Percentiles rank a stretch among this genome's conserved stretches.
Evolutionary conservation across 192 early-diverging fungal species (phyloP).

Genomic region (Lobosporangium transversale): DNA sequence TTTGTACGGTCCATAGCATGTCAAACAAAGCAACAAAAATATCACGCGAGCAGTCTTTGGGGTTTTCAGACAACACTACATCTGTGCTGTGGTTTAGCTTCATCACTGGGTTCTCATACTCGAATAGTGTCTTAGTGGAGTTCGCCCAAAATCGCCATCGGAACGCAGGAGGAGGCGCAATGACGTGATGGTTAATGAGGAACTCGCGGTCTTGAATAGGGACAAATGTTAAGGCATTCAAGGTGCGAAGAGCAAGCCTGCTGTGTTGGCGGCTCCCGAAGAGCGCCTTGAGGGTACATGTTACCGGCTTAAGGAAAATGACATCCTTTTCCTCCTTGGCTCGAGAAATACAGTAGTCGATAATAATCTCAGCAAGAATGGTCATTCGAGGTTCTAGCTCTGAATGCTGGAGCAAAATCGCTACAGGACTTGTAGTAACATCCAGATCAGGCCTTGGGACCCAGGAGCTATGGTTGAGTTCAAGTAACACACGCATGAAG

Average conservation of each 20-base stretch:
- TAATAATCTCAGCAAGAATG: neutral
- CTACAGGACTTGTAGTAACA: conserved; percentile 4
- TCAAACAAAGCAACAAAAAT: conserved; percentile 24
- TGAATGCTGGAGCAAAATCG: neutral
- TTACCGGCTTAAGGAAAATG: neutral
- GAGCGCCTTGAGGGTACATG: neutral
- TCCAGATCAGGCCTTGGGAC: conserved; percentile 14
- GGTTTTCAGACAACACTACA: neutral
- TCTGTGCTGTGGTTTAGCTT: neutral
- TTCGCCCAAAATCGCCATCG: conserved; percentile 2
- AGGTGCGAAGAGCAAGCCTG: neutral
- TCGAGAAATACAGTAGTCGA: conserved; percentile 9
- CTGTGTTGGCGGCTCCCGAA: neutral
- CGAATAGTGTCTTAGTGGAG: neutral
- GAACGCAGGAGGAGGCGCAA: conserved; percentile 5
- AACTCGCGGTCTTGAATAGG: neutral
- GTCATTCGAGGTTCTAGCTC: conserved; percentile 1
- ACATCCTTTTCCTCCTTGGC: neutral
- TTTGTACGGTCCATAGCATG: conserved; percentile 11
- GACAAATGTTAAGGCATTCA: conserved; percentile 8
- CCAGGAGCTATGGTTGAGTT: neutral
- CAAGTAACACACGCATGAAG: neutral
- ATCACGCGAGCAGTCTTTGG: conserved; percentile 18
- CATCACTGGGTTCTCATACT: conserved; percentile 12
- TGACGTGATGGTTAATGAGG: conserved; percentile 5